Evolutionary conservation across 148 eudicot species (phyloP).

Genomic region (Talinum fruticosum): DNA sequence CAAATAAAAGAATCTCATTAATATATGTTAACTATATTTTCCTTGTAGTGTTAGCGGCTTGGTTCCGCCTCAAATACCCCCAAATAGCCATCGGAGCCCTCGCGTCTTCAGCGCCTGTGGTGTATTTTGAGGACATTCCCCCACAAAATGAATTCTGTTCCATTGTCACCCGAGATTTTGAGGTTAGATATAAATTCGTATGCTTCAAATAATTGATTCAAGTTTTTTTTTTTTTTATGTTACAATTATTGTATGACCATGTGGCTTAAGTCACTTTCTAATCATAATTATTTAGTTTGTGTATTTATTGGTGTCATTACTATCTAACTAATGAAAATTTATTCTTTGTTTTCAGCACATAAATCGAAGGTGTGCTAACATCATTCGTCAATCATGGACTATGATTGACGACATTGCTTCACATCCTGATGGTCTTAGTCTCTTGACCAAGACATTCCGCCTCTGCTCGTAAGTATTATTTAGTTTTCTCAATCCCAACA

Average conservation of each 20-base stretch:
- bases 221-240: no score
- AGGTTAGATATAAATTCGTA: background rate
- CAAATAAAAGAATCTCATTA: no score
- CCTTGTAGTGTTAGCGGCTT: background rate
- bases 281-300: no score
- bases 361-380: background rate
- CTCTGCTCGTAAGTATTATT: background rate
- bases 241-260: no score
- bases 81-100: conserved; percentile 4
- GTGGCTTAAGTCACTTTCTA: no score
- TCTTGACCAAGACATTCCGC: background rate
- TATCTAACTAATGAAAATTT: background rate
- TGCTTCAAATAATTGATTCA: no score
- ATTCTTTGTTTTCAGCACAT: background rate
- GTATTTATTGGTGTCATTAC: background rate
- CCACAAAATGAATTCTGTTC: background rate
- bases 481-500: background rate
- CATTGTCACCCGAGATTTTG: background rate
- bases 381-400: background rate
- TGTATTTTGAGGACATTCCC: background rate
- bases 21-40: background rate
- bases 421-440: background rate
- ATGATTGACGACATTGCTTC: background rate
- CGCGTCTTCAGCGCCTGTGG: conserved; percentile 5
- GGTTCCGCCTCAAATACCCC: conserved; percentile 11